Evolutionary conservation across 345 rosid genomes (phyloP), one percentile per base, ranked within the genome.

Genomic region (Camelina neglecta): DNA sequence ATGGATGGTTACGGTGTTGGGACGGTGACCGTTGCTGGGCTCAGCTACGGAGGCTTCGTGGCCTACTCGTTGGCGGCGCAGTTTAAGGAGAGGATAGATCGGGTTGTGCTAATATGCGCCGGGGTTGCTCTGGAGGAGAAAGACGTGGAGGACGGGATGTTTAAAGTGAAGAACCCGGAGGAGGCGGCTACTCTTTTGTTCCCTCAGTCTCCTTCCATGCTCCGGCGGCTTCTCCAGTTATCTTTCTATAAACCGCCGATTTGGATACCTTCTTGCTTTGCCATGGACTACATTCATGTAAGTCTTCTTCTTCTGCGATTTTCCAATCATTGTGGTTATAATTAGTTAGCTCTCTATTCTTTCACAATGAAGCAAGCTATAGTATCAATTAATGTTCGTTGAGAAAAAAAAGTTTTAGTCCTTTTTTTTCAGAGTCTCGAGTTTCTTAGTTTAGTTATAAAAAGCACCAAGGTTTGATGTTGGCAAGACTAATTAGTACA

Each of bases 21-120:
- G 65, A 70, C 41, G 49, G 75, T 88, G 88, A 66, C 73, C n/a
- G 75, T 93, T 12, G 85, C 85, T 24, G 98, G 98, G 49, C 74
- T 91, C 39, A 93, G 98, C 71, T 93, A 93, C 68, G 97, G 94
- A 2, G 96, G 96, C 10, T 88, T 93, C 53, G 96, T 93, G 48
- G 94, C 84, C 1, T 91, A 93, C 72, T 83, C 96, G 4, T 56
- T 93, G 84, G 94, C 94, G 15, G 96, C 86, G 36, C 94, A 88
- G 88, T 88, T 82, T 48, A 82, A 81, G 47, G 93, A 86, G 78
- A 85, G 87, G 58, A 75, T 91, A 59, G 87, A 88, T 60, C 82
- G 82, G 50, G 69, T 90, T 73, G 89, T 86, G 79, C 79, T 93
- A 56, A 81, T 87, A 66, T 87, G 97, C 81, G 91, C 96, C 9